Conservation (phyloP, 1,284 basidiomycete genomes). For the Pterulicium gracile region DNA sequence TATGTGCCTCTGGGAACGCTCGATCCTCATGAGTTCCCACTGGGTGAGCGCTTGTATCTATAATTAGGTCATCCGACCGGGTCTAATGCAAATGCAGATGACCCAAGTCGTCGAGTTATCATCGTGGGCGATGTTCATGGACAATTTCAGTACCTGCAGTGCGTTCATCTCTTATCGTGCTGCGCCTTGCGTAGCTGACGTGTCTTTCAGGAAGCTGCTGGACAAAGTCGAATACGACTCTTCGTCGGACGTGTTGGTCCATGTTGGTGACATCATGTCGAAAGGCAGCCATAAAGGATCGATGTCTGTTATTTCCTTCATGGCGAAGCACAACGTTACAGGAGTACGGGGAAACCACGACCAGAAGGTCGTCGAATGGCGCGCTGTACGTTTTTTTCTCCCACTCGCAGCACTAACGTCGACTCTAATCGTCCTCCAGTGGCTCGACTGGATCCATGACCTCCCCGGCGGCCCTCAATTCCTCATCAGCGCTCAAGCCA, state of each 20-base stretch:
- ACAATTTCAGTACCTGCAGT: slow-evolving; percentile 60
- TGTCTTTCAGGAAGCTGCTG: slow-evolving; percentile 43
- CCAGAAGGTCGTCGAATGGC: slow-evolving; percentile 81
- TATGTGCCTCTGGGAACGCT: slow-evolving; percentile 34
- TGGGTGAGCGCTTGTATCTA: slow-evolving; percentile 25
- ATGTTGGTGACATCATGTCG: slow-evolving; percentile 72
- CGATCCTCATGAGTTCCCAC: slow-evolving; percentile 35
- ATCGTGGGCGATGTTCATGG: slow-evolving; percentile 83
- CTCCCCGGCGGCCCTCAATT: slow-evolving; percentile 38
- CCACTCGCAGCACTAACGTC: not conserved
- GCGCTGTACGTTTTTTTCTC: slow-evolving; percentile 18
- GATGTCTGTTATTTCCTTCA: slow-evolving; percentile 51
- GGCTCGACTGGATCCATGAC: slow-evolving; percentile 58
- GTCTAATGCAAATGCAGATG: slow-evolving; percentile 23
- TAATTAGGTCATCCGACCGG: not conserved
- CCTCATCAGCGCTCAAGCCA: slow-evolving; percentile 32
- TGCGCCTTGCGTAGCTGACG: slow-evolving; percentile 2
- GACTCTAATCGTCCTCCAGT: slow-evolving; percentile 20
- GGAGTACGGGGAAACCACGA: slow-evolving; percentile 91
- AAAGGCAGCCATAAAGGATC: slow-evolving; percentile 56
- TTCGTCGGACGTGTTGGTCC: slow-evolving; percentile 57
- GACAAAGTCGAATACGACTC: slow-evolving; percentile 47
- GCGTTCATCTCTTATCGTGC: slow-evolving; percentile 16
- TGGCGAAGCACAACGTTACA: slow-evolving; percentile 47
- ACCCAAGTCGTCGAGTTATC: slow-evolving; percentile 46